Conservation (phyloP, 345 rosid genomes). For the Firmiana major region DNA sequence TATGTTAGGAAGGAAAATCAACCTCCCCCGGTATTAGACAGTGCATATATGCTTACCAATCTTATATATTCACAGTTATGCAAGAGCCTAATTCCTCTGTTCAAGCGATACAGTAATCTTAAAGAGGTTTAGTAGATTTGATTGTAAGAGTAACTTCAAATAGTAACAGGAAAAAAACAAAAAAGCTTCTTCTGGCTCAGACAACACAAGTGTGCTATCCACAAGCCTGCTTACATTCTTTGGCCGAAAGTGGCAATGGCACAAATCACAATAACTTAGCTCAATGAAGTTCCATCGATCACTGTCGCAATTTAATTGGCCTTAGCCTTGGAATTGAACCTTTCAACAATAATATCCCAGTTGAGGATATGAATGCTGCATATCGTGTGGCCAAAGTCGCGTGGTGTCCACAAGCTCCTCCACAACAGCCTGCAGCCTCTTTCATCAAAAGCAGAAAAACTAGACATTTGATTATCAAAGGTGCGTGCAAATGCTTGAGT, state of each 20-base stretch:
- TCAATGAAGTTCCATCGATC: background rate
- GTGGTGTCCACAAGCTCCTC: constrained; percentile 22
- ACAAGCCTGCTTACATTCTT: constrained; percentile 8
- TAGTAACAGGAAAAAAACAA: no score
- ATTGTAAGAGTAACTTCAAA: background rate
- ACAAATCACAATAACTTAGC: background rate
- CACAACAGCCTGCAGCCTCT: background rate
- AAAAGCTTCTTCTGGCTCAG: background rate
- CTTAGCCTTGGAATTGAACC: background rate
- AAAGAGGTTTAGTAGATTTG: background rate
- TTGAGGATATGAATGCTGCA: background rate
- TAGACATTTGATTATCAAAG: background rate
- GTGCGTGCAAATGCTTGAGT: background rate
- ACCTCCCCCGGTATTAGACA: background rate
- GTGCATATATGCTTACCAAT: constrained; percentile 1
- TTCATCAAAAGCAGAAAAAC: background rate
- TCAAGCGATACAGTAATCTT: background rate
- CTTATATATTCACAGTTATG: no score
- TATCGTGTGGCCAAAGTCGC: background rate
- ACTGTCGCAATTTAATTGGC: background rate
- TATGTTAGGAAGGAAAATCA: background rate
- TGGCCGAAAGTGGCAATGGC: background rate
- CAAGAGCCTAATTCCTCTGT: no score
- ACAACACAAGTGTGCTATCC: constrained; percentile 23
- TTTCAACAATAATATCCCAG: background rate